Base-by-base conservation (phyloP, 2,329 filamentous ascomycete species). In the Sporothrix curviconia region DNA sequence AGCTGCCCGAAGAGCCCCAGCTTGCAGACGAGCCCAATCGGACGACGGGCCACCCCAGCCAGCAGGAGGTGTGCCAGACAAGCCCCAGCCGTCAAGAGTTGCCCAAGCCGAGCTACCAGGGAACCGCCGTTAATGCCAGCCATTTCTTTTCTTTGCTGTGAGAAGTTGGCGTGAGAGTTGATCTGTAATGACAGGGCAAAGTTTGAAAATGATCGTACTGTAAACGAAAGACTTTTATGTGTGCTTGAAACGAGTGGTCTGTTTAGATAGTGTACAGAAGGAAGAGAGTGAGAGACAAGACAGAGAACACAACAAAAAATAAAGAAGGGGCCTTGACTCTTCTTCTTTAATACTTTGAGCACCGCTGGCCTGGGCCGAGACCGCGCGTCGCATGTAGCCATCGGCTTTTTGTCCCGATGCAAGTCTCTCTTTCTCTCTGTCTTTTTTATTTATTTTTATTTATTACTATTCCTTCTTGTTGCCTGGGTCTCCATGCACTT, bases 211-310 rank as follows among this genome's bases (percentile, higher is more conserved):
- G 14, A 5, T 32, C 28, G 28, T 32, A 32, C 6, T 32, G 47
- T 34, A 22, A 51, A 51, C 49, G 49, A 51, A 15, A 28, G 49
- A 40, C 49, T 51, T 51, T 51, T 51, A 17, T 39, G 19, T 25
- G 19, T 7, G 22, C 14, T 12, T 2, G 24, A 51, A 50, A 50
- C 46, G 32, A 50, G 12, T 17, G 46, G 17, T 32, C 37, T 37
- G 32, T n/a, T 6, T 22, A 32, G 25, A 34, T 28, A 51, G 47
- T 51, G 34, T 39, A 51, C 49, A 51, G 34, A 51, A 22, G 32
- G 34, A 34, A 17, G 19, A 22, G 22, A 25, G 14, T 9, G 25
- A 37, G 28, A 32, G 42, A 39, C 9, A 44, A n/a, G 1, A 47
- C 15, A 4, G 14, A 40, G 22, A 9, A 14, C 4, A 3, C 4